Base-by-base conservation (phyloP, 331 rosid species). In the Phaseolus coccineus region DNA sequence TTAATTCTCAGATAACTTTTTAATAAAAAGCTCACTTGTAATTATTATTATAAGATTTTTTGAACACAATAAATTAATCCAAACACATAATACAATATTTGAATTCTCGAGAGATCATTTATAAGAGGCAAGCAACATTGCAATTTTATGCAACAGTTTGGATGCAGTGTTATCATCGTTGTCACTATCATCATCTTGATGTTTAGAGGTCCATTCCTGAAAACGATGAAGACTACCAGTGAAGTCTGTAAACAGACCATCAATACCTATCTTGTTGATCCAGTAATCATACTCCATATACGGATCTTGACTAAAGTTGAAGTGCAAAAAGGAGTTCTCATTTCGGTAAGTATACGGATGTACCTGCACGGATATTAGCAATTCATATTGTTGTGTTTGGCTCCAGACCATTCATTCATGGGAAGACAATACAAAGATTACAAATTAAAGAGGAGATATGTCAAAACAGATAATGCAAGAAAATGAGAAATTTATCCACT, bases 231-330 rank as follows among this genome's bases (percentile, higher is more conserved):
- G 92, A 80, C 97, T 88, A 47, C 98, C 96, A 0, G 99, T 79
- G 89, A 95, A 93, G 88, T 95, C 98, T 59, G 99, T 95, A 56
- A 95, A 95, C 50, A 95, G 82, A 66, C 97, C 98, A 77, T 92
- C 97, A 58, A 95, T 88, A 39, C 99, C 94, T 15, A 95, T 87
- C 74, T 74, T 53, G 79, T 93, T 90, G 79, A 93, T 78, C 99
- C 99, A 95, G 74, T 85, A 94, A 71, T 91, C 84, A 51, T 84
- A 95, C 83, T 95, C 99, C 40, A 22, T 40, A 31, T 93, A 95
- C 0, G 97, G 91, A 83, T 95, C 99, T 91, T 93, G 89, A 83
- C 83, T 83, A 33, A 91, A 95, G 87, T 95, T 58, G 64, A 85
- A 78, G 77, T 87, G 97, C 80, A 90, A 75, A 84, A 11, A 95